Base-by-base conservation (phyloP, 2,329 filamentous ascomycete genomes). In the Mycosphaerella arachidis region DNA sequence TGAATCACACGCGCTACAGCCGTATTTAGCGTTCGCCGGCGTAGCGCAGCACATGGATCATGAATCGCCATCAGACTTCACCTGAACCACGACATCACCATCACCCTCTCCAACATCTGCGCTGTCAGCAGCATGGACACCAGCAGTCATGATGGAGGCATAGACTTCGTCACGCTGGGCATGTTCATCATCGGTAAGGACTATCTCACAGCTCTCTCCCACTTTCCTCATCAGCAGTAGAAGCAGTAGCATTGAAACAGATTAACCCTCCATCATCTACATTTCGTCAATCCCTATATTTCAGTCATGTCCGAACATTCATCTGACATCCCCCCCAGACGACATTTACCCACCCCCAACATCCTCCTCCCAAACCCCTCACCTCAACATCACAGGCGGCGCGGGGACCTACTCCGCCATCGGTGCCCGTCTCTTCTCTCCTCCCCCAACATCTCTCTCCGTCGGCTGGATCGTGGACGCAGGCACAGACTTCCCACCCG, bases 381-480 rank as follows among this genome's bases (percentile, higher is more conserved):
- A 89, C 43, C 84, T 83, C 68, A 83, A 93, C 70, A 83, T 97
- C 20, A 81, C 94, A n/a, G 94, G 94, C 55, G 94, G 94, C 27
- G 94, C 89, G 30, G 94, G 92, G 29, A 84, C 92, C 2, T 97
- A 90, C 74, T 88, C 90, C 8, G 91, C 92, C 7, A 79, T 97
- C 6, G 94, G 94, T 20, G 94, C 94, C 18, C 89, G 94, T 33
- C 81, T 99, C 53, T 89, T 96, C 73, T 93, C 91, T 4, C 90
- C 91, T 2, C 89, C 90, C 1, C 81, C 86, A 3, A 71, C 80
- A 50, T 89, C 91, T 24, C 80, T 78, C 40, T 81, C 83, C 2
- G 85, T 97, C 6, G 91, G 91, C 64, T 97, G 92, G 92, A 87
- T 97, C 63, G 85, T 97, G 48, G 93, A 99, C 75, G 84, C 86